Evolutionary conservation across 495 filamentous ascomycete genomes (phyloP), one percentile per base, ranked within the genome.

Genomic region (Haplographium delicatum): DNA sequence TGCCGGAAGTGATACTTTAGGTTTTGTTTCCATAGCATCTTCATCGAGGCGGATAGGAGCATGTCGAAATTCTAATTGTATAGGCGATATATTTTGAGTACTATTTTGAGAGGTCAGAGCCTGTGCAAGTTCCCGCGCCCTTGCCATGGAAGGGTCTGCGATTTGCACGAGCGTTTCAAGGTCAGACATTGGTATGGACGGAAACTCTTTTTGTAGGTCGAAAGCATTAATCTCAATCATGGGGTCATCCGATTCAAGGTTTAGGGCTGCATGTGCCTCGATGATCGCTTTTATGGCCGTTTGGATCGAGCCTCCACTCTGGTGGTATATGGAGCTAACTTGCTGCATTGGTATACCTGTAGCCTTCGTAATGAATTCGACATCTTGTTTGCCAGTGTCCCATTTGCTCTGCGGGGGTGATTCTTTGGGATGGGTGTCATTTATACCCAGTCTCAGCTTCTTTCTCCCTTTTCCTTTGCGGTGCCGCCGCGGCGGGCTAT

Each of bases 311-410:
- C 75, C 78, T 8, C 76, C 73, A 50, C 79, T 76, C 9, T 70
- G 62, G 62, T 88, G 79, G 55, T 89, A 88, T 3, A 73, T 59
- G 1, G 83, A 87, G 0, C 69, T 57, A 4, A 88, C 73, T 10
- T 65, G 63, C 41, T 74, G 66, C n/a, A 61, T 65, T 5, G 72
- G 61, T 6, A 82, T 59, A 15, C 75, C 59, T 1, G 72, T 76
- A 18, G 74, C 62, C 5, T 70, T 64, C 22, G 66, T 59, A 27
- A 88, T 76, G 44, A 82, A 84, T 0, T 84, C 78, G 5, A 86
- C 67, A 53, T 84, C 77, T 22, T 71, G 66, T 46, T 64, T 71
- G 0, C 68, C 75, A 30, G 61, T 65, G 43, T 79, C 68, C 84
- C 84, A 88, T 57, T 57, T 59, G 39, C 52, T 59, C 72, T 53